Evolutionary conservation across 1,284 basidiomycete species (phyloP).

Genomic region (Malassezia obtusa): DNA sequence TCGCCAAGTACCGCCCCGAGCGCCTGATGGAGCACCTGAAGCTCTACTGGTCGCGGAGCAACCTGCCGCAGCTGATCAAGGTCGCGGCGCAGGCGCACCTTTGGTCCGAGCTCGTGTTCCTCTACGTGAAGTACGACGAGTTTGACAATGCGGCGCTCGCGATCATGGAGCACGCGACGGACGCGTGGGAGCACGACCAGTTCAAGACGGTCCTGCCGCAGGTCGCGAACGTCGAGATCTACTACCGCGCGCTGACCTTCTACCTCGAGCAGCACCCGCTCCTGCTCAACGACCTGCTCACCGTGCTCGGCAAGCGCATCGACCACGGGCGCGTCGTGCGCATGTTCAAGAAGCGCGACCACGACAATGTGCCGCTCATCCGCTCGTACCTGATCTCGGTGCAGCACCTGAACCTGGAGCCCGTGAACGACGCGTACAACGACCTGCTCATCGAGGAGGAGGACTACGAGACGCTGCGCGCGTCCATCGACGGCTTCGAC

Average conservation of each 20-base stretch:
- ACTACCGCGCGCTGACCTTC: conserved; percentile 60
- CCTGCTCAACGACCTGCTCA: conserved; percentile 82
- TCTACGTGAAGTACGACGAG: conserved; percentile 96
- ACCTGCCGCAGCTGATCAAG: conserved; percentile 89
- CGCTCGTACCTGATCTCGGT: conserved; percentile 92
- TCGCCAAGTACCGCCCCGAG: conserved; percentile 92
- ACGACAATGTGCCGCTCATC: conserved; percentile 89
- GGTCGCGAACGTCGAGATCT: conserved; percentile 97
- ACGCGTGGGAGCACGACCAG: conserved; percentile 98
- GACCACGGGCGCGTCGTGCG: conserved; percentile 90
- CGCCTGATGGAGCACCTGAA: conserved; percentile 99
- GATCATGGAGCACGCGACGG: conserved; percentile 93
- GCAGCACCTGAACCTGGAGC: conserved; percentile 87
- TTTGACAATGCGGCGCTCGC: conserved; percentile 90
- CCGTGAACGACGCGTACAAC: conserved; percentile 96
- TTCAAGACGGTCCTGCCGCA: conserved; percentile 55
- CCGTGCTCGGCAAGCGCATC: conserved; percentile 81
- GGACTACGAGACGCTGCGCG: conserved; percentile 90
- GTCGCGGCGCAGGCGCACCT: conserved; percentile 91
- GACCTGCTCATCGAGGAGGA: conserved; percentile 96
- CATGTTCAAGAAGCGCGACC: conserved; percentile 71
- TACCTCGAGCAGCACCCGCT: conserved; percentile 84
- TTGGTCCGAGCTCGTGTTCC: conserved; percentile 94
- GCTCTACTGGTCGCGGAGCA: conserved; percentile 92
- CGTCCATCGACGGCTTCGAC: conserved; percentile 92